phyloP scores from a whole-genome alignment of 371 early-diverging fungal genomes.

The Mortierella sp. region DNA sequence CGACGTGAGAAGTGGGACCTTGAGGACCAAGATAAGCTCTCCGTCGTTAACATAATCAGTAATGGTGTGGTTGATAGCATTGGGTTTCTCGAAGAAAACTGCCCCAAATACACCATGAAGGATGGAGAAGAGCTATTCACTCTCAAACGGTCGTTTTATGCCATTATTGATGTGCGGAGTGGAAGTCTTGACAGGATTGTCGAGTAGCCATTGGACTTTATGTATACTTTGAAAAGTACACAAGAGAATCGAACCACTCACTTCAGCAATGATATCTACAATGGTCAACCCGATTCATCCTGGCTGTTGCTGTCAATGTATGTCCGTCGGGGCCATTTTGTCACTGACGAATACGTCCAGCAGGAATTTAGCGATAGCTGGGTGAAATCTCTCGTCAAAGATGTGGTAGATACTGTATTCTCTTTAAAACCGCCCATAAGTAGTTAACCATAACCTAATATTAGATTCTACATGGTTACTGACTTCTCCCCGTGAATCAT shows the following conservation, averaged over 20 bases:
- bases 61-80: slow-evolving; percentile 36
- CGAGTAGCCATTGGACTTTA: slow-evolving; percentile 29
- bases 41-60: slow-evolving; percentile 27
- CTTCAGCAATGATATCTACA: not conserved
- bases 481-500: slow-evolving; percentile 13
- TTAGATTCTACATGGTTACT: slow-evolving; percentile 28
- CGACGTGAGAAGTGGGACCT: slow-evolving; percentile 19
- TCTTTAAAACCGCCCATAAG: not conserved
- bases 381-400: slow-evolving; percentile 28
- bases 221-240: not conserved
- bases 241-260: not conserved
- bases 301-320: slow-evolving; percentile 42
- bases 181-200: slow-evolving; percentile 36
- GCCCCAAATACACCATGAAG: not conserved
- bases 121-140: slow-evolving; percentile 6
- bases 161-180: slow-evolving; percentile 32
- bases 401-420: slow-evolving; percentile 17
- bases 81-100: not conserved
- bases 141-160: slow-evolving; percentile 18
- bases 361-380: slow-evolving; percentile 32
- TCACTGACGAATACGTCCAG: slow-evolving; percentile 30
- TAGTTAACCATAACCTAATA: not conserved
- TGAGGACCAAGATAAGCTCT: slow-evolving; percentile 1
- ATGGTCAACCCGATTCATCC: slow-evolving; percentile 1
- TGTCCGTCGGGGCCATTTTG: slow-evolving; percentile 43